Evolutionary conservation across 345 rosid genomes (phyloP).

Genomic region (rapeseed (Brassica napus)): DNA sequence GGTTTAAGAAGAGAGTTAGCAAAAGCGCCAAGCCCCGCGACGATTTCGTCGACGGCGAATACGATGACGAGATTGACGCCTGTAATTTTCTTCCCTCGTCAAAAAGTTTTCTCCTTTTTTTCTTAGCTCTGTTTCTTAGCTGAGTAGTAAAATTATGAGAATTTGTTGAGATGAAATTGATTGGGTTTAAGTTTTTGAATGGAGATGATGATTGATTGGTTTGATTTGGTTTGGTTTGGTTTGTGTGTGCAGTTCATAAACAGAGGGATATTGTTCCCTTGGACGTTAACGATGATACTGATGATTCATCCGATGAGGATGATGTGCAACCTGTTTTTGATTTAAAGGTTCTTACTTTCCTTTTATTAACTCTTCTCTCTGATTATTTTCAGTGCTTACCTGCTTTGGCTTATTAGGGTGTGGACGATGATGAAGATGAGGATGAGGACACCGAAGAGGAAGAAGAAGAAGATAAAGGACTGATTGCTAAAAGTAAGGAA

Average conservation of each 20-base stretch:
- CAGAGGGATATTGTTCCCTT: constrained; percentile 80
- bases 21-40: constrained; percentile 47
- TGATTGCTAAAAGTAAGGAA: constrained; percentile 64
- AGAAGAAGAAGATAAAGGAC: constrained; percentile 46
- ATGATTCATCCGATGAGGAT: constrained; percentile 68
- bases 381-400: neutral
- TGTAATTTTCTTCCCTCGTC: constrained; percentile 42
- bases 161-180: too few species aligned
- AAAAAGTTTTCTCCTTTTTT: neutral
- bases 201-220: neutral
- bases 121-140: too few species aligned
- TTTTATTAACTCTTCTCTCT: neutral
- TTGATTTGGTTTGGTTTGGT: neutral
- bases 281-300: constrained; percentile 56
- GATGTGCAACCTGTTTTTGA: constrained; percentile 72
- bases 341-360: constrained; percentile 46
- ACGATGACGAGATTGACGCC: constrained; percentile 71
- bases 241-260: constrained; percentile 65
- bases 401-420: constrained; percentile 27
- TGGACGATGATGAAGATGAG: constrained; percentile 44
- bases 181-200: too few species aligned
- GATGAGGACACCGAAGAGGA: constrained; percentile 44
- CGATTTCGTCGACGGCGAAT: constrained; percentile 44
- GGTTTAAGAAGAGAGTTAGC: constrained; percentile 44
- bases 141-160: neutral